Evolutionary conservation across 768 basidiomycete genomes (phyloP).

Genomic region (Suillus ampliporus): DNA sequence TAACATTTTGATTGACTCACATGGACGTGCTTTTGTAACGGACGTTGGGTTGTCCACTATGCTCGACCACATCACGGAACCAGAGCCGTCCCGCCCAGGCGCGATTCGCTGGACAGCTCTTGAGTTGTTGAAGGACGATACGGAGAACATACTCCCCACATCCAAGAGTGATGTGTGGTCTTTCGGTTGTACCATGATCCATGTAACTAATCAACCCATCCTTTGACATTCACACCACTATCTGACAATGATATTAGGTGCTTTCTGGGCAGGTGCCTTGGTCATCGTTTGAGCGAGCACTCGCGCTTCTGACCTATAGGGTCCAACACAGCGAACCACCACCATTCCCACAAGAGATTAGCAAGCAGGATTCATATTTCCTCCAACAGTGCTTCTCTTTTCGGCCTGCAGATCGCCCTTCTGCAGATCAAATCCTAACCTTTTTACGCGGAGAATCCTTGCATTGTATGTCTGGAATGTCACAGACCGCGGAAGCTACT

Average conservation of each 20-base stretch:
- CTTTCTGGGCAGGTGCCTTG: slow-evolving; percentile 14
- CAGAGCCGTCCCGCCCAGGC: slow-evolving; percentile 9
- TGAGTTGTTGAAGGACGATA: slow-evolving; percentile 18
- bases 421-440: not conserved
- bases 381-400: not conserved
- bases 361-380: not conserved
- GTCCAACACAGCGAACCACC: too few species aligned
- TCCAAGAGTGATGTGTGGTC: slow-evolving; percentile 24
- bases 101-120: slow-evolving; percentile 21
- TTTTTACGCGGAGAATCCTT: not conserved
- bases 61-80: slow-evolving; percentile 40
- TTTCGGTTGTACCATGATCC: slow-evolving; percentile 27
- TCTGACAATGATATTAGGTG: not conserved
- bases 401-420: not conserved
- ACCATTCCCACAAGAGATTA: too few species aligned
- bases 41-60: slow-evolving; percentile 51
- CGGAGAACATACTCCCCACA: not conserved
- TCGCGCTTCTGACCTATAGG: too few species aligned
- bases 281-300: too few species aligned
- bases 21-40: slow-evolving; percentile 16
- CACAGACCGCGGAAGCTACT: not conserved
- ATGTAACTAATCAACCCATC: too few species aligned
- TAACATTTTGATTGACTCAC: slow-evolving; percentile 14
- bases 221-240: too few species aligned
- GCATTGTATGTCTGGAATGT: not conserved